Evolutionary conservation across 106 monocot species (phyloP), one percentile per base, ranked within the genome.

Genomic region (Dactylorhiza incarnata): DNA sequence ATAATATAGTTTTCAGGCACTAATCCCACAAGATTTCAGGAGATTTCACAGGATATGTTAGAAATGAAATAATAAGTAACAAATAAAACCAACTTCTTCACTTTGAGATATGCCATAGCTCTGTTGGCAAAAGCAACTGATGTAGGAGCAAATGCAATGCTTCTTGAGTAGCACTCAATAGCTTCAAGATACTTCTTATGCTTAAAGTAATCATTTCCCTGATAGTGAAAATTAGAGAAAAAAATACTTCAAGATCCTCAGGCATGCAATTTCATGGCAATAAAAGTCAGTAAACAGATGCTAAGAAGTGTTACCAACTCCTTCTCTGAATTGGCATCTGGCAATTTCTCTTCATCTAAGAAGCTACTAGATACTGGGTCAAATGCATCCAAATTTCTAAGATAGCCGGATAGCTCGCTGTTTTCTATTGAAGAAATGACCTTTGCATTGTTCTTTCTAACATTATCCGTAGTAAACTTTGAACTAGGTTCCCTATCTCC

Each of bases 141-240:
- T 48, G 89, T 88, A 22, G 99, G 99, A 74, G 84, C 83, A 14
- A 99, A 80, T 24, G 78, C 99, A 66, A 99, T 94, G 78, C 99
- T 99, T 82, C 91, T 88, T 45, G 94, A 94, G 74, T 99, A 99
- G 78, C 94, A 99, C 10, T 92, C 91, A 82, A 99, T 94, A 72
- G 99, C 94, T 82, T 99, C 86, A 24, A 17, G 45, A 52, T 82
- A 99, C 29, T 90, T 88, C 61, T 89, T 91, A 45, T 94, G 83
- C 80, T 99, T 99, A 83, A 94, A 99, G 75, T 90, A 92, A 54
- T 94, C 91, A 85, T 99, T 99, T 25, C 99, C 99, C 99, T 99
- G 76, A 53, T 74, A 69, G 26, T 25, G 2, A 3, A 74, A 77
- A 73, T 5, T 77, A 43, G 65, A 20, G 5, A 61, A 43, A 49